phyloP scores from a whole-genome alignment of 371 early-diverging fungal genomes.

The Chytridiales sp. region DNA sequence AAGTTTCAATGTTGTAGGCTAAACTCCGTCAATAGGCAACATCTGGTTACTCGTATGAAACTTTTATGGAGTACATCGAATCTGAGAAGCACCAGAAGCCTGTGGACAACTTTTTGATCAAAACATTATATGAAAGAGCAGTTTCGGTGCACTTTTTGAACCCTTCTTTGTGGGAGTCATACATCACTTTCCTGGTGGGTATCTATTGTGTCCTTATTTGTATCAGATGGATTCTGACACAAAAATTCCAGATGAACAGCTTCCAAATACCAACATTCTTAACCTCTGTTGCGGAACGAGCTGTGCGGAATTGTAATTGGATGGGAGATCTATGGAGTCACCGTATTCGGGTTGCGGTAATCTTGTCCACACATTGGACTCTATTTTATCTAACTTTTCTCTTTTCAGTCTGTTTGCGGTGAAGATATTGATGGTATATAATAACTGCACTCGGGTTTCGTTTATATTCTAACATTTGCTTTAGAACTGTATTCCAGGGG shows the following conservation, averaged over 20 bases:
- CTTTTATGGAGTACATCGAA: slow-evolving; percentile 56
- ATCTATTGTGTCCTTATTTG: not conserved
- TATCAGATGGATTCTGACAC: not conserved
- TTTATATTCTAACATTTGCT: no score
- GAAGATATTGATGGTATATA: slow-evolving; percentile 23
- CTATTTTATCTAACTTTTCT: slow-evolving; percentile 25
- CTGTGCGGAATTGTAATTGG: slow-evolving; percentile 71
- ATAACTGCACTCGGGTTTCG: no score
- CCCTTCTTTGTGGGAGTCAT: slow-evolving; percentile 68
- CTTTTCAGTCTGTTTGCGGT: no score
- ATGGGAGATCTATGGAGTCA: slow-evolving; percentile 63
- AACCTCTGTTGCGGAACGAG: slow-evolving; percentile 43
- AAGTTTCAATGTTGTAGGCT: slow-evolving; percentile 8
- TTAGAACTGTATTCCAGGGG: slow-evolving; percentile 8
- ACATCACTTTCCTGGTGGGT: slow-evolving; percentile 57
- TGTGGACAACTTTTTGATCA: slow-evolving; percentile 35
- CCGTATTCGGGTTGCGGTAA: slow-evolving; percentile 46
- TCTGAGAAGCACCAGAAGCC: slow-evolving; percentile 38
- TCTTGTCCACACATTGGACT: slow-evolving; percentile 6
- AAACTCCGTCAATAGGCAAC: slow-evolving; percentile 1
- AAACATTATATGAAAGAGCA: slow-evolving; percentile 66
- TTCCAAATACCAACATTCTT: slow-evolving; percentile 22
- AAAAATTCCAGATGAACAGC: slow-evolving; percentile 32
- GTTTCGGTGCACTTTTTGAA: slow-evolving; percentile 57
- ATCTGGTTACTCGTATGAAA: slow-evolving; percentile 34